Base-by-base conservation (phyloP, 1,284 basidiomycete species). In the Heterobasidion annosum region DNA sequence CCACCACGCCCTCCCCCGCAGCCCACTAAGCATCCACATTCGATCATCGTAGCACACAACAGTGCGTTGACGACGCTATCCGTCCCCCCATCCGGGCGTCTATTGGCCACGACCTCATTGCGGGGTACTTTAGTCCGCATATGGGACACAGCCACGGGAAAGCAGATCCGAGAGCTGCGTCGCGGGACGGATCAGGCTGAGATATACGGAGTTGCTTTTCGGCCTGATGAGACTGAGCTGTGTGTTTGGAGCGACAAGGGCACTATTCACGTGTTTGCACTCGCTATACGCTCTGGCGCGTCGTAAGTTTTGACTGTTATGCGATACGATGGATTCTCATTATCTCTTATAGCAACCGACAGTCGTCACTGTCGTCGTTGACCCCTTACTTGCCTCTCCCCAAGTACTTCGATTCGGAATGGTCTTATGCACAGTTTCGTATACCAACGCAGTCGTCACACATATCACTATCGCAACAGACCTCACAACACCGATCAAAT, bases 171-270 rank as follows among this genome's bases (percentile, higher is more conserved):
- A 50, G 95, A 97, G 67, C 76, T 98, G 35, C 75, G 94, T 53
- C 78, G 94, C 66, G 94, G 94, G 3, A 83, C 89, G 15, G 95
- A 98, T 68, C 85, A 88, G 60, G 94, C 94, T 16, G 87, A 91
- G 63, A 95, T 98, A 54, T 97, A 93, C 71, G 92, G 92, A 1
- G 84, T 93, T 18, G 82, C 82, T 52, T 88, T 87, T 67, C 76
- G 85, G 58, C 85, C 83, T 8, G 90, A 88, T 62, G 88, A 90
- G 68, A 78, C 75, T 54, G 88, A 92, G 62, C 71, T 95, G 1
- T 91, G 88, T 62, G 90, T 90, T 8, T 93, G 92, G 89, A 96
- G 93, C 66, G 95, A 98, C 70, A 98, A 98, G 71, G 94, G 95
- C 42, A 98, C 95, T 0, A 83, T 98, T 3, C 94, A 98, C 66